These are phyloP conservation scores for Paramecium caudatum DNA, from an alignment of 73 alveolate species.

Conservation along the genomic window DNA sequence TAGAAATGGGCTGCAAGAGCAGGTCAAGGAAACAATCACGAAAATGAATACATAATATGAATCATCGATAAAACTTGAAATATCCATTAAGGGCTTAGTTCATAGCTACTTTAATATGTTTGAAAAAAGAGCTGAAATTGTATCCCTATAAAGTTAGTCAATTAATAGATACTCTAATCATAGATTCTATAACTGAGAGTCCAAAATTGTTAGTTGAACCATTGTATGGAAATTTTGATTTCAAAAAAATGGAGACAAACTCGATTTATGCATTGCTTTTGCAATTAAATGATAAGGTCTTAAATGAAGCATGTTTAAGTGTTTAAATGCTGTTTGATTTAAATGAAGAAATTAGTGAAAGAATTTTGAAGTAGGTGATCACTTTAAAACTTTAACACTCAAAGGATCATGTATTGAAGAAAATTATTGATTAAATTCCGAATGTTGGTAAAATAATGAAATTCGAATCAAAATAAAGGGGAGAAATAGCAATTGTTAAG, in stretches of 20 bases:
- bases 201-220: neutral
- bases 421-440: neutral
- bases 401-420: neutral
- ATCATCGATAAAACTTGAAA: neutral
- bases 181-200: neutral
- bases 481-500: neutral
- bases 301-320: neutral
- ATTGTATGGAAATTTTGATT: conserved; percentile 5
- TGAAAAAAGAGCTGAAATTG: neutral
- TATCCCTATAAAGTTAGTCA: conserved; percentile 3
- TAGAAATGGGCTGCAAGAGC: neutral
- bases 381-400: neutral
- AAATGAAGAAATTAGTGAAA: neutral
- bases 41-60: neutral
- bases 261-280: neutral
- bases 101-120: neutral
- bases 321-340: conserved; percentile 15
- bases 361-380: neutral
- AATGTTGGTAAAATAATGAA: neutral
- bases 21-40: neutral
- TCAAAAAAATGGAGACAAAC: neutral
- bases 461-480: neutral
- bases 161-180: neutral
- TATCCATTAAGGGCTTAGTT: neutral
- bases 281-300: neutral